Conservation (phyloP, 306 rosid genomes). For the Inga leiocalycina region DNA sequence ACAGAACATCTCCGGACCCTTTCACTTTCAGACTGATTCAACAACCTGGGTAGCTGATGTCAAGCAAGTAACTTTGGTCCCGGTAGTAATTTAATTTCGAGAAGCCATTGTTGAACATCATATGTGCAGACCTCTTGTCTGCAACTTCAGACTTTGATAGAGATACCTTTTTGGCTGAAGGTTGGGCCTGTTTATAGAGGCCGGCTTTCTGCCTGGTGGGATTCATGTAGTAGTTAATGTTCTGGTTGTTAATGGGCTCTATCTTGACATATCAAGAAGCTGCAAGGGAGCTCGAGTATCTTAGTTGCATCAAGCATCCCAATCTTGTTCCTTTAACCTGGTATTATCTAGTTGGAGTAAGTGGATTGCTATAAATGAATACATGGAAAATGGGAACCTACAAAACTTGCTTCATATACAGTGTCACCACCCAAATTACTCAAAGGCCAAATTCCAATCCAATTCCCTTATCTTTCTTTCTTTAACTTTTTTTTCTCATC, state of each 20-base stretch:
- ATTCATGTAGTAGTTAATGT: slow-evolving; percentile 96
- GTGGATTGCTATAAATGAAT: slow-evolving; percentile 93
- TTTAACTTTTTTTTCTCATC: no score
- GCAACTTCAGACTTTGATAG: slow-evolving; percentile 94
- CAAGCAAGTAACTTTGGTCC: slow-evolving; percentile 88
- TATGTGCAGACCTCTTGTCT: slow-evolving; percentile 87
- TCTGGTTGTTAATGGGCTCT: slow-evolving; percentile 70
- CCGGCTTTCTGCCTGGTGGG: slow-evolving; percentile 69
- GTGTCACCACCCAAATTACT: no score
- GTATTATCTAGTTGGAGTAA: slow-evolving; percentile 96
- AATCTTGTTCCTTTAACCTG: slow-evolving; percentile 96
- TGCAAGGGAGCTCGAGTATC: slow-evolving; percentile 93
- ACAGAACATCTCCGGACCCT: slow-evolving; percentile 85
- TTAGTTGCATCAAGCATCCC: slow-evolving; percentile 91
- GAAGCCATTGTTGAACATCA: slow-evolving; percentile 87
- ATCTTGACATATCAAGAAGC: slow-evolving; percentile 89
- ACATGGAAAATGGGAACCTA: slow-evolving; percentile 97
- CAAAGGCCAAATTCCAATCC: no score
- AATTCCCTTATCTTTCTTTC: no score
- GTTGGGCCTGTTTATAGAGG: slow-evolving; percentile 61
- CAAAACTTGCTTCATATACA: slow-evolving; percentile 76
- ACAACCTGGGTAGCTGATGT: slow-evolving; percentile 99
- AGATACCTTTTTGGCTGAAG: slow-evolving; percentile 93
- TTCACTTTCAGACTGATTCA: slow-evolving; percentile 91
- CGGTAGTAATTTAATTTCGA: slow-evolving; percentile 71